Evolutionary conservation across 768 basidiomycete species (phyloP).

Genomic region (Leccinum rimulosum): DNA sequence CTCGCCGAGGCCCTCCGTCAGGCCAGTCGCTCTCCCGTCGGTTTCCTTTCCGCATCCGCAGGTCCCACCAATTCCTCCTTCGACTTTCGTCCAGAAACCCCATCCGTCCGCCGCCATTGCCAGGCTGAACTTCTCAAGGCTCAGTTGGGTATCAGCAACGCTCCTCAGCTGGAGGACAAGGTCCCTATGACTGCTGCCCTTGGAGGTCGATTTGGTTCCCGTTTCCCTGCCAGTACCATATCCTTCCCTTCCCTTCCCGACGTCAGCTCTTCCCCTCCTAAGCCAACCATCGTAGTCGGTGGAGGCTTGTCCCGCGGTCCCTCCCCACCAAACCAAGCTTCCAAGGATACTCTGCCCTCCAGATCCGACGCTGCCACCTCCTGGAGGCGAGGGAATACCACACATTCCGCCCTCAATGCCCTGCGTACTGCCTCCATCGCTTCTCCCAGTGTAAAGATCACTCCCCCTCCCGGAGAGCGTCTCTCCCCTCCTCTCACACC

Average conservation of each 20-base stretch:
- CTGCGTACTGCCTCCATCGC: constrained; percentile 52
- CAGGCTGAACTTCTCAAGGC: constrained; percentile 67
- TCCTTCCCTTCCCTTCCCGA: constrained; percentile 42
- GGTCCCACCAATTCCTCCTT: constrained; percentile 63
- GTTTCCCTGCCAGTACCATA: constrained; percentile 41
- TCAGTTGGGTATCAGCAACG: constrained; percentile 46
- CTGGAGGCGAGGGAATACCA: constrained; percentile 73
- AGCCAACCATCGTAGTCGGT: constrained; percentile 65
- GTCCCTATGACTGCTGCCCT: constrained; percentile 81
- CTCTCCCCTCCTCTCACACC: constrained; percentile 44
- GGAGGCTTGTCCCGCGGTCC: constrained; percentile 70
- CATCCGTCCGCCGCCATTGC: constrained; percentile 63
- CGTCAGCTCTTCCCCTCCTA: constrained; percentile 40
- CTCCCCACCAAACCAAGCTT: constrained; percentile 39
- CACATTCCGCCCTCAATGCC: constrained; percentile 68
- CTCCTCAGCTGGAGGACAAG: constrained; percentile 46
- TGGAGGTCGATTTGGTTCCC: constrained; percentile 73
- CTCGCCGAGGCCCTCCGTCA: constrained; percentile 58
- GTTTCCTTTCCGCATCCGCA: constrained; percentile 63
- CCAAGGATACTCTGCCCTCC: constrained; percentile 47
- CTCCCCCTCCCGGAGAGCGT: constrained; percentile 66
- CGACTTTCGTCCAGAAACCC: constrained; percentile 58
- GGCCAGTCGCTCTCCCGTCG: constrained; percentile 31
- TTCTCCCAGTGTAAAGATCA: constrained; percentile 68
- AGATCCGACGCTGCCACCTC: constrained; percentile 79